Base-by-base conservation (phyloP, 129 eudicot genomes). In the Tanacetum coccineum region DNA sequence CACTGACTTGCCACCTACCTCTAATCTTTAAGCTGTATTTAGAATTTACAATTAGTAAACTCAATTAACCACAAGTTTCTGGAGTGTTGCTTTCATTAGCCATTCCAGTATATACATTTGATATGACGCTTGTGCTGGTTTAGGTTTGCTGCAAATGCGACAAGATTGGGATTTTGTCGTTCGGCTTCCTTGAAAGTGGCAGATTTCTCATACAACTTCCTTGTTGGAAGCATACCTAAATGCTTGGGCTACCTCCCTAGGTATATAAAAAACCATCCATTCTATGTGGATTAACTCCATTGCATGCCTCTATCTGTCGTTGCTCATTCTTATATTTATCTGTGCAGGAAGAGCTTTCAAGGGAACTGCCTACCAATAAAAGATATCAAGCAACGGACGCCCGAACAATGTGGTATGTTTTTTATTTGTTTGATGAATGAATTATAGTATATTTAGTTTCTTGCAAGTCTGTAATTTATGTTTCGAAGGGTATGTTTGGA, bases 201-300 rank as follows among this genome's bases (percentile, higher is more conserved):
- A 10, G 96, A 94, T 76, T 83, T 94, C 68, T 88, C 96, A 4
- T 82, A 66, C 82, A 94, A 94, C 71, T 94, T 86, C 46, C 78
- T 94, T 53, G 76, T 81, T 79, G 99, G 99, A 36, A 74, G 66
- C 78, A 78, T 94, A 67, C 99, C 99, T 14, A 83, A 84, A 74
- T 94, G 99, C 88, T 79, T 94, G 87, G 81, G 73, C 39, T 68
- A 84, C 65, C 86, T 94, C 32, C 95, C 98, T 47, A 87, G 90
- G 99, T 94, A 81, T 53, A 42, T 42, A 68, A 40, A n/a, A 36
- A 36, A 56, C 50, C 40, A 44, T 62, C 44, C 20, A 50, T 68
- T 68, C 72, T 46, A 10, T 40, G 11, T 28, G 55, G 21, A 45
- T 66, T 36, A 36, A 36, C 9, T 25, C 45, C 3, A 14, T 68